Percentiles rank a stretch among this genome's conserved stretches.
phyloP scores from a whole-genome alignment of 768 basidiomycete species.

The Lentinus tigrinus region DNA sequence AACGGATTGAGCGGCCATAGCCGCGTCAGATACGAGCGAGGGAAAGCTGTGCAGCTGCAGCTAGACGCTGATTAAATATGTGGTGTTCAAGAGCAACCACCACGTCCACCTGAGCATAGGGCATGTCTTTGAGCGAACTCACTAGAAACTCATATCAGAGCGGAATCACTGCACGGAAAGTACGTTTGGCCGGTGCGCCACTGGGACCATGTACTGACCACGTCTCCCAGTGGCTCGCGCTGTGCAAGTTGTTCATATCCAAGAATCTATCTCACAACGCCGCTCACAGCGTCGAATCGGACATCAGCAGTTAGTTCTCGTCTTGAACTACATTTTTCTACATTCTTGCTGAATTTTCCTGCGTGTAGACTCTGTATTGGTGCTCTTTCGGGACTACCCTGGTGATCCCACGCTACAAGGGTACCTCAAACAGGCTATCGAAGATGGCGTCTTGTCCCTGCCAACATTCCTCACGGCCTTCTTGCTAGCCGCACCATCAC shows the following conservation, averaged over 20 bases:
- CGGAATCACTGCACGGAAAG: slow-evolving; percentile 64
- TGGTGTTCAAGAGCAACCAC: neutral
- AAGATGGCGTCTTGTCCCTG: slow-evolving; percentile 54
- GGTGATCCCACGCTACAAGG: slow-evolving; percentile 66
- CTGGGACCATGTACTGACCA: neutral
- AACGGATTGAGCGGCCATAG: neutral
- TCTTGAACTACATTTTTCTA: neutral
- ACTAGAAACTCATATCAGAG: slow-evolving; percentile 75
- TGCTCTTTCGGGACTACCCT: slow-evolving; percentile 65
- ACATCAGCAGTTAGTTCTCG: slow-evolving; percentile 53
- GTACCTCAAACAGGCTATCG: slow-evolving; percentile 62
- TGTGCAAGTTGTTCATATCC: slow-evolving; percentile 61
- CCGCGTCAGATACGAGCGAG: neutral
- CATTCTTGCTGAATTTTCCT: neutral
- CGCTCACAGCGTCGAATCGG: slow-evolving; percentile 46
- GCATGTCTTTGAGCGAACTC: slow-evolving; percentile 68
- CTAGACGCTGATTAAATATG: neutral
- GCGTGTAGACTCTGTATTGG: slow-evolving; percentile 58
- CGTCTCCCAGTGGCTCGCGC: slow-evolving; percentile 55
- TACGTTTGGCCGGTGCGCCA: slow-evolving; percentile 30
- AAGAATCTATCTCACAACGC: slow-evolving; percentile 43
- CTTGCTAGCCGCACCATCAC: slow-evolving; percentile 62
- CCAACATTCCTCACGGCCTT: slow-evolving; percentile 63
- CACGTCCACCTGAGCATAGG: neutral
- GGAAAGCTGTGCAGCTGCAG: neutral